Conservation (phyloP, 805 yeast genomes). For the Ogataea nakhonphanomensis region DNA sequence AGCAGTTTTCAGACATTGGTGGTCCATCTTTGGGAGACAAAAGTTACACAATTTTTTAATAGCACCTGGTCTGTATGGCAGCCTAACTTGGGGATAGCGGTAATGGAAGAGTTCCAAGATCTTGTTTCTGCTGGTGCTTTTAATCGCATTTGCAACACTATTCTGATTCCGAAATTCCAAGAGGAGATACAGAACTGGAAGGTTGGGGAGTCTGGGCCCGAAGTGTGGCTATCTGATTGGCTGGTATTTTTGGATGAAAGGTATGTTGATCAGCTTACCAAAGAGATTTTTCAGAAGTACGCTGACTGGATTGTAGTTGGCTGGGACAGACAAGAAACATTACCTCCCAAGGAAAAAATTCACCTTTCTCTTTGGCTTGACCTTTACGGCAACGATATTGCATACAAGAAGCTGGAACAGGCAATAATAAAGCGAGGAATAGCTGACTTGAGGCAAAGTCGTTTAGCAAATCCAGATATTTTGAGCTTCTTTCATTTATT, state of each 20-base stretch:
- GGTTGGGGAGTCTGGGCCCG: slow-evolving; percentile 18
- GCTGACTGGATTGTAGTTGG: slow-evolving; percentile 17
- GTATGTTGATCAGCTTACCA: slow-evolving; percentile 13
- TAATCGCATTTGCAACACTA: slow-evolving; percentile 28
- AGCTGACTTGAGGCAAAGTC: background rate
- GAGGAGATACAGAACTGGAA: slow-evolving; percentile 37
- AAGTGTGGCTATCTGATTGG: slow-evolving; percentile 30
- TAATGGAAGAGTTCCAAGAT: slow-evolving; percentile 34
- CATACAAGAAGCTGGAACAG: slow-evolving; percentile 17
- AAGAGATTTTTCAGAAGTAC: slow-evolving; percentile 19
- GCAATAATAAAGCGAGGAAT: slow-evolving; percentile 59
- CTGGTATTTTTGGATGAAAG: slow-evolving; percentile 17
- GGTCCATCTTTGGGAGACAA: slow-evolving; percentile 35
- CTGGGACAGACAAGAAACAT: slow-evolving; percentile 17
- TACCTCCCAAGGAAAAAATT: slow-evolving; percentile 10
- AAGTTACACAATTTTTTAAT: slow-evolving; percentile 26
- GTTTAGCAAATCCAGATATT: background rate
- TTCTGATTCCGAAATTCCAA: slow-evolving; percentile 38
- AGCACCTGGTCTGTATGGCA: slow-evolving; percentile 37
- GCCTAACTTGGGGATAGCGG: slow-evolving; percentile 37
- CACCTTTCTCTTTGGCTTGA: slow-evolving; percentile 33
- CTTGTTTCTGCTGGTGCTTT: slow-evolving; percentile 32
- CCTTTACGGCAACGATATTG: slow-evolving; percentile 28
- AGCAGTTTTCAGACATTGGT: slow-evolving; percentile 35
- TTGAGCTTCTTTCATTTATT: slow-evolving; percentile 9